phyloP scores from a whole-genome alignment of 352 stramenopile genomes.

The Pythium apleroticum region DNA sequence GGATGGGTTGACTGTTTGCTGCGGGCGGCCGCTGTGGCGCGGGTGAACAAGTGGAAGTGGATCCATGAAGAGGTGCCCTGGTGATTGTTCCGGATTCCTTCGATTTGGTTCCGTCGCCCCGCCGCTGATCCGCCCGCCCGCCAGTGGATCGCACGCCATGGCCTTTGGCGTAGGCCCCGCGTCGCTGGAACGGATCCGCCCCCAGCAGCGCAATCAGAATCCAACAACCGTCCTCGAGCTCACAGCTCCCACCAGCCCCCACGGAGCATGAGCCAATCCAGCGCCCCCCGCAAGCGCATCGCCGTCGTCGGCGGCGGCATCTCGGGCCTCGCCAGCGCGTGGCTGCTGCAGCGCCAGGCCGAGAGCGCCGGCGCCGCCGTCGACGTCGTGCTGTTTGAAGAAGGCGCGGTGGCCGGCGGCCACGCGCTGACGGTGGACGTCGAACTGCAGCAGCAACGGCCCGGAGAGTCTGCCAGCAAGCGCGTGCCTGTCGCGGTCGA shows the following conservation, averaged over 20 bases:
- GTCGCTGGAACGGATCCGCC: background rate
- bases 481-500: slow-evolving; percentile 46
- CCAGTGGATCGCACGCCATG: background rate
- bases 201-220: too few relatives aligned
- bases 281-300: slow-evolving; percentile 28
- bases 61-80: background rate
- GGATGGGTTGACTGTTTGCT: slow-evolving; percentile 4
- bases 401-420: slow-evolving; percentile 33
- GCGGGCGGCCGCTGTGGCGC: background rate
- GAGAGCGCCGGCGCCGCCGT: slow-evolving; percentile 28
- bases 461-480: background rate
- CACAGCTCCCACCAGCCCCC: background rate
- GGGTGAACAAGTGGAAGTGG: background rate
- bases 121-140: background rate
- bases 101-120: background rate
- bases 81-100: slow-evolving; percentile 3
- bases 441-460: slow-evolving; percentile 29
- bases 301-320: slow-evolving; percentile 36
- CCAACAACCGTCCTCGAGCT: background rate
- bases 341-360: slow-evolving; percentile 28
- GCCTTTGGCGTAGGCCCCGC: background rate
- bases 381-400: slow-evolving; percentile 55
- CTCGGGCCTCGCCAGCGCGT: slow-evolving; percentile 34
- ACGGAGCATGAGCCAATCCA: slow-evolving; percentile 18
- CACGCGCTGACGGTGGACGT: slow-evolving; percentile 50